Evolutionary conservation across 2,329 filamentous ascomycete genomes (phyloP).

Genomic region (Aspergillaceae sp.): DNA sequence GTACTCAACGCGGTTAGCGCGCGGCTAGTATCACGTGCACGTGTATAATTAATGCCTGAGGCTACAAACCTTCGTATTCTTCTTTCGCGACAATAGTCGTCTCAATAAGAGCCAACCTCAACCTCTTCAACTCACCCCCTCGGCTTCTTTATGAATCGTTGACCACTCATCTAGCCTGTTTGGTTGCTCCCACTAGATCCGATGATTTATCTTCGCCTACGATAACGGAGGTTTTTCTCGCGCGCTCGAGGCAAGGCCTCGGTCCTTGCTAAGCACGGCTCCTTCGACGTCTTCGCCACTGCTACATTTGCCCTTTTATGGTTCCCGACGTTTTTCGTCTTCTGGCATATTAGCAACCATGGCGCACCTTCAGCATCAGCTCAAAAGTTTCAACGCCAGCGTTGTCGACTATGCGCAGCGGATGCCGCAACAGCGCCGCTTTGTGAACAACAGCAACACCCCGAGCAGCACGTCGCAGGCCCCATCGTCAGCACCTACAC

Average conservation of each 20-base stretch:
- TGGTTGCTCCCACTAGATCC: not conserved
- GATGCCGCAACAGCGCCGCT: constrained; percentile 45
- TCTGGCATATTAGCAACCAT: constrained; percentile 32
- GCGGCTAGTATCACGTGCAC: constrained; percentile 2
- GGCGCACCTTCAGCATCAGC: constrained; percentile 60
- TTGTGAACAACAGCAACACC: constrained; percentile 47
- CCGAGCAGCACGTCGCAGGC: constrained; percentile 50
- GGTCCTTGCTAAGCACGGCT: not conserved
- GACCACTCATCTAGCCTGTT: not conserved
- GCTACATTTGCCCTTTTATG: not conserved
- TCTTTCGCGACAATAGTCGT: not conserved
- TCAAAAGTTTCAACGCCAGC: constrained; percentile 53
- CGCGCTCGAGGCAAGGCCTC: constrained; percentile 7
- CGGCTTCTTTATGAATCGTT: too few species aligned
- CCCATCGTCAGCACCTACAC: constrained; percentile 25
- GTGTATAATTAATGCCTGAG: not conserved
- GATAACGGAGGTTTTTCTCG: constrained; percentile 4
- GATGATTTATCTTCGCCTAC: not conserved
- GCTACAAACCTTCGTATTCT: not conserved
- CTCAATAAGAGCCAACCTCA: not conserved
- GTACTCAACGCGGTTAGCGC: constrained; percentile 10
- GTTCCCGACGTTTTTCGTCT: not conserved
- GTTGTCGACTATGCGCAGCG: constrained; percentile 57
- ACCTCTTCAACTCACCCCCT: not conserved
- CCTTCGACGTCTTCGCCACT: not conserved